Base-by-base conservation (phyloP, 805 yeast genomes). In the Danielozyma ontarioensis region DNA sequence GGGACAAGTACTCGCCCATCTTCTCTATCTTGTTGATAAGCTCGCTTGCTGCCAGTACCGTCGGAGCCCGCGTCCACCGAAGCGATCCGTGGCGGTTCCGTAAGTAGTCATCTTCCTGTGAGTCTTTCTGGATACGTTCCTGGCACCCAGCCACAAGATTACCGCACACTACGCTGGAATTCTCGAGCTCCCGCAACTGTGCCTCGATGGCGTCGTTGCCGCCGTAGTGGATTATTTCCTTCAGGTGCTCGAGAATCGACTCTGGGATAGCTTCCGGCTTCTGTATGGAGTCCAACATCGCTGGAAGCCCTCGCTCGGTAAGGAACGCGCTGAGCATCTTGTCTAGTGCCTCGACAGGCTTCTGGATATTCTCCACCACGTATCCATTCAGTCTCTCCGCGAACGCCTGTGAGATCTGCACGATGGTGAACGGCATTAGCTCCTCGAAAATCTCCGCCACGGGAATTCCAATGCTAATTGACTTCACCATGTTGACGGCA, bases 341-440 rank as follows among this genome's bases (percentile, higher is more conserved):
- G 29, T 71, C 70, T 17, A 81, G 47, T 3, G 71, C 59, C 15
- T 57, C 55, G 2, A 80, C 45, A 0, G 88, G 87, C 3, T 55
- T 59, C 42, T 41, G 50, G 34, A 53, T 61, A 35, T 42, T 64
- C 30, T 73, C 70, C 18, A 59, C 58, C 7, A 83, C 64, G 46
- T 70, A 83, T 3, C 57, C 58, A 11, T 73, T 74, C 37, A 78
- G 78, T 39, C 89, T 65, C 39, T 82, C 90, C 33, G 73, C 69
- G 48, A 76, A 84, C 1, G 88, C 80, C 26, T 72, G 74, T 0
- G 86, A 77, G 2, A 76, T 69, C 44, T 80, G 83, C 27, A 83
- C 70, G 1, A 85, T 73, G 3, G 69, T 55, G 42, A 72, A 74
- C 0, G 97, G 96, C 2, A 87, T 50, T 3, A 88, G 55, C 14